These are phyloP conservation scores for Pleomassaria siparia DNA, from an alignment of 2,329 filamentous ascomycete species.

Conservation along the genomic window DNA sequence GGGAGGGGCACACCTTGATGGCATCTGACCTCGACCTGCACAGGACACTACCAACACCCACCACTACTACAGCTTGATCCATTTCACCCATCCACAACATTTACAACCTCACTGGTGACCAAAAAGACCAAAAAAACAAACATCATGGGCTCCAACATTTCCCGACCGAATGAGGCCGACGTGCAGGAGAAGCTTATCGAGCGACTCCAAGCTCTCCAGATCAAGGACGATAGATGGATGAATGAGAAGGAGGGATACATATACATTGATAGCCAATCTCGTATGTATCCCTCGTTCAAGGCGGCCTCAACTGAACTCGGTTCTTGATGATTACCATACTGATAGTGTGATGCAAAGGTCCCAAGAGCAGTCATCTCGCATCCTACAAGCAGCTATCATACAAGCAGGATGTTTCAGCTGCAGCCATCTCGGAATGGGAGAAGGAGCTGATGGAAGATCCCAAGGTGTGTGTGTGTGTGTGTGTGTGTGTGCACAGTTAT, in stretches of 20 bases:
- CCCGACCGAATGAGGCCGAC: slow-evolving; percentile 35
- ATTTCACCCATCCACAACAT: neutral
- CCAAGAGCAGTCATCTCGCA: slow-evolving; percentile 27
- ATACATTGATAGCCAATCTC: slow-evolving; percentile 52
- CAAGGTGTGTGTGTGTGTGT: slow-evolving; percentile 59
- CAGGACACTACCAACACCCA: too few relatives aligned
- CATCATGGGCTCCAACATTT: slow-evolving; percentile 40
- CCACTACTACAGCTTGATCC: neutral
- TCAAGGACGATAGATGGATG: slow-evolving; percentile 44
- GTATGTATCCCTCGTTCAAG: slow-evolving; percentile 22
- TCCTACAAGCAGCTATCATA: slow-evolving; percentile 32
- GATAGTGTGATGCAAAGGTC: slow-evolving; percentile 16
- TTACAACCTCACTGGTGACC: neutral
- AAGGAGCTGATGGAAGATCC: slow-evolving; percentile 63
- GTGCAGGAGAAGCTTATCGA: slow-evolving; percentile 45
- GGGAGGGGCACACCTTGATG: neutral
- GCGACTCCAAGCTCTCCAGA: slow-evolving; percentile 48
- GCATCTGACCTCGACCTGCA: neutral
- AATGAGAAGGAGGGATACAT: slow-evolving; percentile 58
- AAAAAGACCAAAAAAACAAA: too few relatives aligned
- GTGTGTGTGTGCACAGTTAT: too few relatives aligned
- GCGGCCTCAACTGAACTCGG: too few relatives aligned
- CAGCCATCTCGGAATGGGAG: slow-evolving; percentile 61
- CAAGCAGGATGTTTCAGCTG: slow-evolving; percentile 50
- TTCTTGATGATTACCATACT: too few relatives aligned